A percentile compares a stretch with the other conserved stretches of the same genome.
Evolutionary conservation across 1,139 yeast genomes (phyloP).

Genomic region (Geotrichum reessii): DNA sequence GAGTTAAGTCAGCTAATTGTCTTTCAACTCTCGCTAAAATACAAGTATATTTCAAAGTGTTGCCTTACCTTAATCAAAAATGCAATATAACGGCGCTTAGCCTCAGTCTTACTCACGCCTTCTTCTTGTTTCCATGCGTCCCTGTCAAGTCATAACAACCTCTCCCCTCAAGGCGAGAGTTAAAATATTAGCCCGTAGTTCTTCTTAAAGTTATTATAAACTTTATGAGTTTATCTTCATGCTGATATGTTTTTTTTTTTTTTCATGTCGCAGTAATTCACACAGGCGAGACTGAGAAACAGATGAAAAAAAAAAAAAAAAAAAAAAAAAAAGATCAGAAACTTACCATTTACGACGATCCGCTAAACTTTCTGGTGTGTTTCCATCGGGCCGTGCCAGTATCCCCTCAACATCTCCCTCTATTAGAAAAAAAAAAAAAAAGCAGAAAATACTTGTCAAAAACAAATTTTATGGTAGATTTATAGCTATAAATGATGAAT

Average conservation of each 20-base stretch:
- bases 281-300: background rate
- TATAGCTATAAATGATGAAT: conserved; percentile 2
- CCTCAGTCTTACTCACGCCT: conserved; percentile 66
- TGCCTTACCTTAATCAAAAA: conserved; percentile 42
- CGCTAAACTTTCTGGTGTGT: conserved; percentile 56
- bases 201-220: no score
- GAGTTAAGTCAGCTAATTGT: background rate
- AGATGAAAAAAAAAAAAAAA: background rate
- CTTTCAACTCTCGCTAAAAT: background rate
- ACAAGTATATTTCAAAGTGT: background rate
- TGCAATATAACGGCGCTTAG: conserved; percentile 64
- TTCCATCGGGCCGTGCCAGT: conserved; percentile 61
- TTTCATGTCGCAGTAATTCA: background rate
- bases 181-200: background rate
- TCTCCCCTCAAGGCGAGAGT: background rate
- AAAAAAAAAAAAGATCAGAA: background rate
- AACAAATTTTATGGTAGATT: conserved; percentile 2
- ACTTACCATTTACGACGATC: conserved; percentile 60
- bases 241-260: no score
- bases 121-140: conserved; percentile 80
- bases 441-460: background rate
- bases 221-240: no score
- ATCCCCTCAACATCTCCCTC: conserved; percentile 74
- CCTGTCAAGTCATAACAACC: conserved; percentile 17
- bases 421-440: conserved; percentile 1